phyloP scores from a whole-genome alignment of 257 asterid genomes.

The Ballota nigra region DNA sequence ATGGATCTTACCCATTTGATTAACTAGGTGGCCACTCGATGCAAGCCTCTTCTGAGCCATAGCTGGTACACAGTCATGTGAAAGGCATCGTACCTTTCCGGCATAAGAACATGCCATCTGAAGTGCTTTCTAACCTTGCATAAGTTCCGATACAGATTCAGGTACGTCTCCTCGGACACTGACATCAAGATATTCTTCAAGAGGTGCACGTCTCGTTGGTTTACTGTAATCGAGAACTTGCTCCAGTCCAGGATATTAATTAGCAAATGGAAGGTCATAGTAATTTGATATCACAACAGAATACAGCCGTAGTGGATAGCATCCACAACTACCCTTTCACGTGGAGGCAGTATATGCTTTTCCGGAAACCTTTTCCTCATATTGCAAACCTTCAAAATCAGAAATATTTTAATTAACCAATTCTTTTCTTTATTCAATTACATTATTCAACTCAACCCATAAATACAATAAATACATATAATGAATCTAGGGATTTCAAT shows the following conservation, averaged over 20 bases:
- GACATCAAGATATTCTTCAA: constrained; percentile 53
- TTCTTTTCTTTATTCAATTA: too few relatives aligned
- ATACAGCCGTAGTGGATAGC: constrained; percentile 75
- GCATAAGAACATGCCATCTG: constrained; percentile 49
- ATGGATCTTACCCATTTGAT: background rate
- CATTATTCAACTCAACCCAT: too few relatives aligned
- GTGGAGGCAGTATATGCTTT: constrained; percentile 76
- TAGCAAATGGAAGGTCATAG: constrained; percentile 79
- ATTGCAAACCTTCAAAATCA: too few relatives aligned
- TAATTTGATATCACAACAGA: constrained; percentile 66
- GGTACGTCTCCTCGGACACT: constrained; percentile 43
- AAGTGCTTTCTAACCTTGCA: constrained; percentile 63
- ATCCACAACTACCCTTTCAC: constrained; percentile 71
- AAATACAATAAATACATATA: too few relatives aligned
- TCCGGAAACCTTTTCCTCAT: constrained; percentile 66
- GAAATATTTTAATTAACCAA: too few relatives aligned
- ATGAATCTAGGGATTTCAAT: too few relatives aligned
- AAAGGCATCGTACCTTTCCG: constrained; percentile 55
- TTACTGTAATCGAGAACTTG: constrained; percentile 57
- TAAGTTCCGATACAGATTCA: constrained; percentile 45
- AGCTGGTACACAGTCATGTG: constrained; percentile 79
- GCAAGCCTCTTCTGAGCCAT: constrained; percentile 68
- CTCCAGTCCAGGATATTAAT: constrained; percentile 68
- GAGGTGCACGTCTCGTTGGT: constrained; percentile 42
- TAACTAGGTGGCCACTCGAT: constrained; percentile 21